Base-by-base conservation (phyloP, 139 green algal genomes). In the Picochlorum sp. region DNA sequence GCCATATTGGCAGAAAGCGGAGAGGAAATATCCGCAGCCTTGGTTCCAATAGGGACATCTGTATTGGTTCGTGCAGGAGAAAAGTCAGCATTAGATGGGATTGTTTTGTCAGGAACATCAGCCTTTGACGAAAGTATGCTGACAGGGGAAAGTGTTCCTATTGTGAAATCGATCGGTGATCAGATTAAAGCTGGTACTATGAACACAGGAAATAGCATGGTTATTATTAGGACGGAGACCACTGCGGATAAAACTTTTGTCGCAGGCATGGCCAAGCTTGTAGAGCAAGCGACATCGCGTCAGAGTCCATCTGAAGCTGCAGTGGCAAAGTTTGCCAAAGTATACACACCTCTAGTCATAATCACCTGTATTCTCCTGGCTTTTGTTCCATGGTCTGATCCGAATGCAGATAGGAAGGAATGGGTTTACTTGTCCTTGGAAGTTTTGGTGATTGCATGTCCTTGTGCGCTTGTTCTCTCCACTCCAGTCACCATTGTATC, bases 391-490 rank as follows among this genome's bases (percentile, higher is more conserved):
- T 78, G 71, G 34, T 62, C 68, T 4, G 38, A 70, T 18, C 24
- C 34, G 32, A 51, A 15, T 62, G 58, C 32, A 50, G 21, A 49
- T 69, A 68, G 71, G 58, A 14, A 16, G 13, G 24, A 86, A 62
- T 95, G 72, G 66, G 44, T 83, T 9, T 88, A 91, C 65, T 68
- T 85, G 32, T 81, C 87, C 14, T 71, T 92, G 49, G 75, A 90
- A 26, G 68, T 94, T 24, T 74, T 94, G 14, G 87, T 94, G 13
- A 83, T 78, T 6, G 85, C 85, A 20, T 94, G 88, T 73, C 88
- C 88, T 28, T 95, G 88, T 64, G 87, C 88, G 16, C 74, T 95
- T 26, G 85, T 94, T 32, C 80, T 95, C n/a, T 84, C 77, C 28
- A 93, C 87, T 13, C 88, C 88, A 15, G 79, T 92, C 8, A 66